Evolutionary conservation across 148 eudicot species (phyloP).

Genomic region (Chenopodium quinoa): DNA sequence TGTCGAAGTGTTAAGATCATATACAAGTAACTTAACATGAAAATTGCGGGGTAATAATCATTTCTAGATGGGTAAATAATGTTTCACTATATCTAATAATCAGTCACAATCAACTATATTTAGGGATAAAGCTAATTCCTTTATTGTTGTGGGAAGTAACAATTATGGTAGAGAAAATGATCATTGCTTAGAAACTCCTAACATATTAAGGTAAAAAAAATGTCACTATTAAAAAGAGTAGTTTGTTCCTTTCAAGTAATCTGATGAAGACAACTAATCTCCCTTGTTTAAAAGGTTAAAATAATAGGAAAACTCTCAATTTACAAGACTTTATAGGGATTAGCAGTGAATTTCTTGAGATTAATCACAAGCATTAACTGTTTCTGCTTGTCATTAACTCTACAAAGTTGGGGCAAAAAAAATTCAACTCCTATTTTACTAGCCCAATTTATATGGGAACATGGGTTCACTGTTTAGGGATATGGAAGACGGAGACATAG

Average conservation of each 20-base stretch:
- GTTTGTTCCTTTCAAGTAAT: background rate
- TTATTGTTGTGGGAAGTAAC: background rate
- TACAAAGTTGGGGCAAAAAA: background rate
- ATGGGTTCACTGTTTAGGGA: slow-evolving; percentile 24
- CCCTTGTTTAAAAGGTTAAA: background rate
- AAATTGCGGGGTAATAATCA: background rate
- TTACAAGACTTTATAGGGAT: slow-evolving; percentile 25
- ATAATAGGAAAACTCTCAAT: background rate
- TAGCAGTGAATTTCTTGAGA: slow-evolving; percentile 28
- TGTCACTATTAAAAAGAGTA: background rate
- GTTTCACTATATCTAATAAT: background rate
- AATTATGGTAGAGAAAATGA: background rate
- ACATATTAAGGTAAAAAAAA: background rate
- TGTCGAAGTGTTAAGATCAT: too few species aligned
- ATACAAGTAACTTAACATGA: too few species aligned
- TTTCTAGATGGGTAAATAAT: background rate
- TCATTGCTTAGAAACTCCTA: background rate
- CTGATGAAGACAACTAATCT: background rate
- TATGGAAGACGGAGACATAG: slow-evolving; percentile 34
- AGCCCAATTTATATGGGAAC: slow-evolving; percentile 17
- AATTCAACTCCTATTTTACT: background rate
- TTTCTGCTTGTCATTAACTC: slow-evolving; percentile 20
- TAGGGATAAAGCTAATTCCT: background rate
- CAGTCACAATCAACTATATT: too few species aligned
- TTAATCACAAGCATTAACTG: slow-evolving; percentile 23